Conservation (phyloP, 2,329 filamentous ascomycete genomes). For the Thermothelomyces thermophilus region DNA sequence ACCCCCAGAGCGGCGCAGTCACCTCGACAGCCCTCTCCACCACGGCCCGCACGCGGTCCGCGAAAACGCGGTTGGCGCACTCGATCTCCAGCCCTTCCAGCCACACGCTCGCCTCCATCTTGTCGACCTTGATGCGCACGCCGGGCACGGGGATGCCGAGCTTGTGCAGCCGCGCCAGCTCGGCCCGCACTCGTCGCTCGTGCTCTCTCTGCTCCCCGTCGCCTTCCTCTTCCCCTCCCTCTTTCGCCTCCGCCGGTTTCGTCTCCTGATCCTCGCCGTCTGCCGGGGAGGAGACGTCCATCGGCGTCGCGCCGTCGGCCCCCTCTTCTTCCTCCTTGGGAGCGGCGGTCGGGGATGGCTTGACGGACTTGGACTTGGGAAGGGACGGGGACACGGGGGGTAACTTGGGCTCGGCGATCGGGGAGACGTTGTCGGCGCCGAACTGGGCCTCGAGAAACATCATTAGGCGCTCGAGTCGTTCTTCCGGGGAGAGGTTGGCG, state of each 20-base stretch:
- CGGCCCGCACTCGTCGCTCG: conserved; percentile 54
- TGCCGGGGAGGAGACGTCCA: conserved; percentile 26
- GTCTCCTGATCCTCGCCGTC: conserved; percentile 25
- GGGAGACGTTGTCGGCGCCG: conserved; percentile 71
- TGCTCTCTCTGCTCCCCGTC: too few species aligned
- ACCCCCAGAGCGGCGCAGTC: conserved; percentile 66
- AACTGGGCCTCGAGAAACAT: conserved; percentile 98
- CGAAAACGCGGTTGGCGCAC: conserved; percentile 68
- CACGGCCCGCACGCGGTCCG: conserved; percentile 79
- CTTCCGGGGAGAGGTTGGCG: conserved; percentile 61
- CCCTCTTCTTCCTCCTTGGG: conserved; percentile 1
- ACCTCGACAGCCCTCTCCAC: conserved; percentile 87
- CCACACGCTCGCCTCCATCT: conserved; percentile 83
- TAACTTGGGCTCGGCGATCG: conserved; percentile 61
- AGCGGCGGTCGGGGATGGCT: neutral
- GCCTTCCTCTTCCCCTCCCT: conserved; percentile 25
- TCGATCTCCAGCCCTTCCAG: conserved; percentile 88
- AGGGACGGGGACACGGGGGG: neutral
- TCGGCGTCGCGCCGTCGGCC: conserved; percentile 30
- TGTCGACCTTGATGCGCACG: conserved; percentile 79
- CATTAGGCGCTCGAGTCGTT: conserved; percentile 77
- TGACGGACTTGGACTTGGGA: neutral
- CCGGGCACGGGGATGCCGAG: conserved; percentile 88
- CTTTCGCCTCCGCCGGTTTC: conserved; percentile 1
- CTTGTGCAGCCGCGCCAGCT: conserved; percentile 71